Evolutionary conservation across 2,329 filamentous ascomycete species (phyloP), one percentile per base, ranked within the genome.

Genomic region (Fusarium buharicum): DNA sequence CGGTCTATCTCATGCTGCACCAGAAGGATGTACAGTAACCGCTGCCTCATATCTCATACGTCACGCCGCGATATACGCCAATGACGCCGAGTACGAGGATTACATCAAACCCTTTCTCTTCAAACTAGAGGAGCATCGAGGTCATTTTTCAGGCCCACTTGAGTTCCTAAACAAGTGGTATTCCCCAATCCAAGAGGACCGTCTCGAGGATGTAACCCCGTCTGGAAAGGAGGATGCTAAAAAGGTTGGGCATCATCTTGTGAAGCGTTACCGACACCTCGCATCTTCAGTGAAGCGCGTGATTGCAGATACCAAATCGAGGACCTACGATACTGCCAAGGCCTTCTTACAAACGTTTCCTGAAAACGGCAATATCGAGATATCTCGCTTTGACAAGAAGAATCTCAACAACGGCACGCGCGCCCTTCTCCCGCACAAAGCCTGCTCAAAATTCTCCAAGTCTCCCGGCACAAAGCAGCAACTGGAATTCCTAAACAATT

Each of bases 361-460:
- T 0, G 40, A 62, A 3, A 43, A 56, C 1, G 53, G 40, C 8
- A 48, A 59, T 0, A 62, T 68, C 2, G 59, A 68, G 9, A 64
- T 68, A 10, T 37, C 50, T 1, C 60, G 66, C 0, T 68, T 67
- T 7, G 16, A 68, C 18, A 68, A 68, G 34, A 57, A 56, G 16
- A 9, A 68, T 3, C 28, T 68, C 10, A 64, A 68, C 11, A 41
- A 67, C 2, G 64, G 66, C 4, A 69, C 66, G 2, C 64, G 66
- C 12, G 66, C 60, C 8, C 66, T 69, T 45, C 63, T 69, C 1
- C 66, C 66, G 6, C 66, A 69, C 28, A 69, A 69, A n/a, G 63
- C 57, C 5, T 69, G 66, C 31, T 65, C 66, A 0, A 48, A 52
- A 12, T 69, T 69, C 34, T 58, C 66, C 6, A 69, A 69, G 9